Conservation (phyloP, 768 basidiomycete species). For the Leccinum olivaceopallidum region DNA sequence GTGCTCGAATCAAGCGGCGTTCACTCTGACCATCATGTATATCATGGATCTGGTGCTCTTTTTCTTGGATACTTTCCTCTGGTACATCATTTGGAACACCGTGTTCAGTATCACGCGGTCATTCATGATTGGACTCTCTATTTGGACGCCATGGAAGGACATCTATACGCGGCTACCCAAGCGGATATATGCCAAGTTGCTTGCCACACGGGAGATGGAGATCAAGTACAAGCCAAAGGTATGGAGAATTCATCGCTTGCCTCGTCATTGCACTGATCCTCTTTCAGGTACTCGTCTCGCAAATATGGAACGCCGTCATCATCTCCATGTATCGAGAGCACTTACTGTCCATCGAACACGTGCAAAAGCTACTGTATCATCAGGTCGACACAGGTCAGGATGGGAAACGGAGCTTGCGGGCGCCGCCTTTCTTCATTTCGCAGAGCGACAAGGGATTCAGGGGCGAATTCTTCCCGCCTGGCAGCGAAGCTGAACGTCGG, state of each 20-base stretch:
- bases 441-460: slow-evolving; percentile 88
- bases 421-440: slow-evolving; percentile 97
- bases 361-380: slow-evolving; percentile 96
- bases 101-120: slow-evolving; percentile 87
- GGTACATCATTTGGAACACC: slow-evolving; percentile 99
- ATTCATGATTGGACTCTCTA: slow-evolving; percentile 89
- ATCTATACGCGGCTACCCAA: slow-evolving; percentile 96
- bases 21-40: slow-evolving; percentile 97
- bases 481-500: slow-evolving; percentile 94
- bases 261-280: slow-evolving; percentile 2
- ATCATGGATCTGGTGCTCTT: slow-evolving; percentile 96
- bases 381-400: slow-evolving; percentile 85
- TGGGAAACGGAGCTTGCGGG: slow-evolving; percentile 88
- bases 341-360: slow-evolving; percentile 96
- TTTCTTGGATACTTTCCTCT: slow-evolving; percentile 99
- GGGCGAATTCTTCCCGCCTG: slow-evolving; percentile 89
- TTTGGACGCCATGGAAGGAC: slow-evolving; percentile 99
- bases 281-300: slow-evolving; percentile 87
- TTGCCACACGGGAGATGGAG: slow-evolving; percentile 95
- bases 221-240: slow-evolving; percentile 99
- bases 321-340: slow-evolving; percentile 99
- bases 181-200: slow-evolving; percentile 92
- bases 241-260: slow-evolving; percentile 10
- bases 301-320: slow-evolving; percentile 99
- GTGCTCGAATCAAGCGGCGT: slow-evolving; percentile 92